These are phyloP conservation scores for Backusella tuberculispora DNA, from an alignment of 192 early-diverging fungal species.

Conservation along the genomic window DNA sequence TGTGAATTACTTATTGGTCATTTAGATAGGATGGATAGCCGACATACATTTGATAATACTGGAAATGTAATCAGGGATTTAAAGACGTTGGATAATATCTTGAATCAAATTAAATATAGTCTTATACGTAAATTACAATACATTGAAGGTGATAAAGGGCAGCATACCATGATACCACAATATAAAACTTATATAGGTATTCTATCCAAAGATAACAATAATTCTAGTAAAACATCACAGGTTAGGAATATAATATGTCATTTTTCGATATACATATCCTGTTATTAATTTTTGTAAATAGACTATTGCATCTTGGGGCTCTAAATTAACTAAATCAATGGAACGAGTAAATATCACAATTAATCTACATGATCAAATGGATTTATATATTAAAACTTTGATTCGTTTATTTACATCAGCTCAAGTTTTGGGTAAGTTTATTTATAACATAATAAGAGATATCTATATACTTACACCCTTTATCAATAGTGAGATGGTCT, in stretches of 20 bases:
- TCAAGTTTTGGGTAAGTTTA: conserved; percentile 21
- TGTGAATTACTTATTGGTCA: conserved; percentile 11
- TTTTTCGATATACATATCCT: neutral
- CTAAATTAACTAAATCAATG: neutral
- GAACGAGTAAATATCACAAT: conserved; percentile 12
- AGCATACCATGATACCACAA: neutral
- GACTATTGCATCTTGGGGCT: conserved; percentile 9
- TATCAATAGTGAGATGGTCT: neutral
- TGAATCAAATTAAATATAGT: conserved; percentile 20
- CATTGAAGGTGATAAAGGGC: neutral
- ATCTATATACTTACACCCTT: neutral
- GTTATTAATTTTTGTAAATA: neutral
- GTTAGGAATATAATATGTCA: neutral
- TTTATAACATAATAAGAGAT: neutral
- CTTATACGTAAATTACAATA: conserved; percentile 10
- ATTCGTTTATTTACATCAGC: conserved; percentile 15
- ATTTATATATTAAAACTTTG: conserved; percentile 15
- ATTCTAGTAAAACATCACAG: conserved; percentile 18
- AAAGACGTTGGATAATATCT: neutral
- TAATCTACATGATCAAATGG: conserved; percentile 10
- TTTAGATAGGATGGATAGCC: conserved; percentile 9
- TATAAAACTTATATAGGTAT: neutral
- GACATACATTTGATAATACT: conserved; percentile 8
- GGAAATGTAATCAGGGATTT: conserved; percentile 4
- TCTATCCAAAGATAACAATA: neutral